Evolutionary conservation across 75 land plant species (phyloP).

Genomic region (Isoetes taiwanensis): DNA sequence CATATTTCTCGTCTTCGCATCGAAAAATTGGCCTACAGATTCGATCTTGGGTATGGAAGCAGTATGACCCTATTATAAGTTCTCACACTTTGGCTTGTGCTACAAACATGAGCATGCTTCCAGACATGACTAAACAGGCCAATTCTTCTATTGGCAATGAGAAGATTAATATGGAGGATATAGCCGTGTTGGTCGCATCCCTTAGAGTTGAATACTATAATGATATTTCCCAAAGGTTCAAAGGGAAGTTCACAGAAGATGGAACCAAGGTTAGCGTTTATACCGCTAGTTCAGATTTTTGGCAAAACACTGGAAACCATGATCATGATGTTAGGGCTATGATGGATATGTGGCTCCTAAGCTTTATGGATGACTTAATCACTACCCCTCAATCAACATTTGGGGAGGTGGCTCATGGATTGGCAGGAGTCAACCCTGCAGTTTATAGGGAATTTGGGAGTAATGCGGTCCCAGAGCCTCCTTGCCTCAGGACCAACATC

Average conservation of each 20-base stretch:
- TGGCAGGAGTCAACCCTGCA: constrained; percentile 7
- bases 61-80: not conserved
- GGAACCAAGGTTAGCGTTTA: not conserved
- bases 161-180: too few species aligned
- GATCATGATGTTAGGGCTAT: constrained; percentile 15
- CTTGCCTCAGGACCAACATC: constrained; percentile 1
- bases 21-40: constrained; percentile 8
- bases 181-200: constrained; percentile 10
- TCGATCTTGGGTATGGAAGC: not conserved
- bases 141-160: too few species aligned
- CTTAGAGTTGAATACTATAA: constrained; percentile 8
- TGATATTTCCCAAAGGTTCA: not conserved
- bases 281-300: constrained; percentile 4
- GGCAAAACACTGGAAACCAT: not conserved
- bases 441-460: not conserved
- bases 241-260: not conserved
- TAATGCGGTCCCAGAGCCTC: not conserved
- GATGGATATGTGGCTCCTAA: constrained; percentile 17
- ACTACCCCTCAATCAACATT: constrained; percentile 20
- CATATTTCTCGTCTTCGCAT: not conserved
- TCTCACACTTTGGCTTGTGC: constrained; percentile 1
- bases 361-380: constrained; percentile 16
- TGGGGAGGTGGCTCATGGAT: constrained; percentile 19
- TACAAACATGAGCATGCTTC: not conserved
- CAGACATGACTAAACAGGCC: too few species aligned